Conservation (phyloP, 1,284 basidiomycete genomes). For the Bjerkandera adusta region DNA sequence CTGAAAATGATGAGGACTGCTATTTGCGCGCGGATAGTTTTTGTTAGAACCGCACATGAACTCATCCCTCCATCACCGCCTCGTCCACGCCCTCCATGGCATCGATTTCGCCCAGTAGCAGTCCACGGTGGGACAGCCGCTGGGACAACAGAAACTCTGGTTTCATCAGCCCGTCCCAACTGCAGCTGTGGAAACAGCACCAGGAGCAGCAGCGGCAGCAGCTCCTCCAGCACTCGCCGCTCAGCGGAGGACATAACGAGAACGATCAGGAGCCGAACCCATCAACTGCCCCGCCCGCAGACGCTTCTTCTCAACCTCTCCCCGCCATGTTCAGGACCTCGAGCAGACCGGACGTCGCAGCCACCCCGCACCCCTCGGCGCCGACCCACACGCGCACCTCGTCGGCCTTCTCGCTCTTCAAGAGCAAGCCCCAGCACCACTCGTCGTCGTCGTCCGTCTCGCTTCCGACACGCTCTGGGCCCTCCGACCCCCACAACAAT, state of each 20-base stretch:
- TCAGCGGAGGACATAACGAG: too few relatives aligned
- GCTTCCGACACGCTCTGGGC: constrained; percentile 6
- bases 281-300: constrained; percentile 3
- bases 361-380: constrained; percentile 2
- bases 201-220: constrained; percentile 20
- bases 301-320: constrained; percentile 1
- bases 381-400: constrained; percentile 19
- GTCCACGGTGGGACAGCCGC: constrained; percentile 34
- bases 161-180: constrained; percentile 47
- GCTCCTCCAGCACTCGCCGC: constrained; percentile 21
- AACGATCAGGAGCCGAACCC: constrained; percentile 12
- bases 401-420: constrained; percentile 25
- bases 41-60: background rate
- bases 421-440: constrained; percentile 12
- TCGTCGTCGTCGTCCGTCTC: constrained; percentile 11
- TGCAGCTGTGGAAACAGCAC: constrained; percentile 39
- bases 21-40: constrained; percentile 3
- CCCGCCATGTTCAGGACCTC: constrained; percentile 14
- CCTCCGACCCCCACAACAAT: background rate
- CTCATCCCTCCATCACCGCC: constrained; percentile 11
- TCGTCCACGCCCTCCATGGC: constrained; percentile 13
- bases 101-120: constrained; percentile 24
- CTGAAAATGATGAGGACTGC: too few relatives aligned
- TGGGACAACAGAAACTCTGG: constrained; percentile 49
- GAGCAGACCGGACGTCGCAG: constrained; percentile 11